Percentiles rank a stretch among this genome's conserved stretches.
phyloP scores from a whole-genome alignment of 2,329 filamentous ascomycete genomes.

The Nigrograna mackinnonii region DNA sequence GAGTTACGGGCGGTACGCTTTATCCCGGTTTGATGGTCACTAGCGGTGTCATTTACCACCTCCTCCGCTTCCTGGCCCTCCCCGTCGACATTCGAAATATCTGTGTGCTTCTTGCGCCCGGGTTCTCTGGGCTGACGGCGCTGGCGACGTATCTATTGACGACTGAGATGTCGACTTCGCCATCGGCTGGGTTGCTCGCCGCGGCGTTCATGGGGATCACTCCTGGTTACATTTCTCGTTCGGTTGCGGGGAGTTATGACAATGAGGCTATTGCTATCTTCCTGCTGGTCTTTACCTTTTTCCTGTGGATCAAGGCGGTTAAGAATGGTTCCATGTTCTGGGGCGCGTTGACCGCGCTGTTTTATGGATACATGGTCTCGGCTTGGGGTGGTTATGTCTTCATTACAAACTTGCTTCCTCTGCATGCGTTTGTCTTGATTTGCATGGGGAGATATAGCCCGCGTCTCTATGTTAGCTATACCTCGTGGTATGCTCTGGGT shows the following conservation, averaged over 20 bases:
- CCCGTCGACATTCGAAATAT: slow-evolving; percentile 99
- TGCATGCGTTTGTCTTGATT: slow-evolving; percentile 91
- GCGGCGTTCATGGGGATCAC: slow-evolving; percentile 97
- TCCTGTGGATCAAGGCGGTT: slow-evolving; percentile 97
- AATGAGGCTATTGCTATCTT: slow-evolving; percentile 99
- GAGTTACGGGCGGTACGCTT: slow-evolving; percentile 97
- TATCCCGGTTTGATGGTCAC: slow-evolving; percentile 99
- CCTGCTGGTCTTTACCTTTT: slow-evolving; percentile 97
- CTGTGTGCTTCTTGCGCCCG: slow-evolving; percentile 93
- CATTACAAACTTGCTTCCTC: slow-evolving; percentile 94
- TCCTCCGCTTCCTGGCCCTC: slow-evolving; percentile 83
- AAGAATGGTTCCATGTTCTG: slow-evolving; percentile 97
- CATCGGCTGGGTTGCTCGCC: slow-evolving; percentile 91
- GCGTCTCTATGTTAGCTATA: slow-evolving; percentile 93
- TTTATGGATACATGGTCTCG: slow-evolving; percentile 99
- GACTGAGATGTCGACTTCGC: slow-evolving; percentile 94
- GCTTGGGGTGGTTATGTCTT: slow-evolving; percentile 99
- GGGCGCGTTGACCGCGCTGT: slow-evolving; percentile 91
- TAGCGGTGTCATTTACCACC: slow-evolving; percentile 94
- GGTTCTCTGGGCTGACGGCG: slow-evolving; percentile 90
- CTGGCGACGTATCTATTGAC: slow-evolving; percentile 93
- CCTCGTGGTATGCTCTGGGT: slow-evolving; percentile 95
- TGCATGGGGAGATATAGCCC: slow-evolving; percentile 97
- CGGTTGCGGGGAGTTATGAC: slow-evolving; percentile 97
- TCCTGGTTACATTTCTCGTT: slow-evolving; percentile 96